phyloP scores from a whole-genome alignment of 192 early-diverging fungal genomes.

The Backusella tuberculispora region DNA sequence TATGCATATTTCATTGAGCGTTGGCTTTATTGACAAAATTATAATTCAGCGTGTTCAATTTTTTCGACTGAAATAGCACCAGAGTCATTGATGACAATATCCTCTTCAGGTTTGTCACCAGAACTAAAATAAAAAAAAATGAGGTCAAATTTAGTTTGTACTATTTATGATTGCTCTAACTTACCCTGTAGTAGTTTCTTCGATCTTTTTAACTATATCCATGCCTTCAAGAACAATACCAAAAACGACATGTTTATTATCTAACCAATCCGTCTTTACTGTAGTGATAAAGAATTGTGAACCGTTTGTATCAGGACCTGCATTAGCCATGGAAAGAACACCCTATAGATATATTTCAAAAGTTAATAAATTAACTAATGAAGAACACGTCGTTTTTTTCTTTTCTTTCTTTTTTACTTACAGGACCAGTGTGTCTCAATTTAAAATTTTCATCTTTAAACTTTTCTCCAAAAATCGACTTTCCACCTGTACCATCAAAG shows the following conservation, averaged over 20 bases:
- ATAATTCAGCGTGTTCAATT: too few species aligned
- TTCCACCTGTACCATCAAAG: slow-evolving; percentile 76
- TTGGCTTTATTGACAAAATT: too few species aligned
- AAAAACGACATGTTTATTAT: slow-evolving; percentile 93
- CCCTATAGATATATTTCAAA: slow-evolving; percentile 63
- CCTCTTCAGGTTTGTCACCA: slow-evolving; percentile 45
- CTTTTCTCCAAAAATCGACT: slow-evolving; percentile 68
- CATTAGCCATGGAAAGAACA: slow-evolving; percentile 78
- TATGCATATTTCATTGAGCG: too few species aligned
- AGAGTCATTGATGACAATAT: slow-evolving; percentile 62
- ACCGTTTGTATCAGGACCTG: slow-evolving; percentile 80
- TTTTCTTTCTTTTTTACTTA: slow-evolving; percentile 79
- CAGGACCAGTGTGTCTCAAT: slow-evolving; percentile 64
- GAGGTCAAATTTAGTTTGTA: too few species aligned
- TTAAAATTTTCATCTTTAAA: slow-evolving; percentile 87
- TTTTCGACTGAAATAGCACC: slow-evolving; percentile 40
- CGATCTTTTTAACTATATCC: slow-evolving; percentile 76
- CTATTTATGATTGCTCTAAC: neutral
- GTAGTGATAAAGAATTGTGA: slow-evolving; percentile 96
- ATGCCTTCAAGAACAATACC: slow-evolving; percentile 81
- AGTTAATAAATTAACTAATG: slow-evolving; percentile 83
- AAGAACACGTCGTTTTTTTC: slow-evolving; percentile 59
- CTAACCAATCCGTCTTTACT: slow-evolving; percentile 81
- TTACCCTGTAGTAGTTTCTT: slow-evolving; percentile 62
- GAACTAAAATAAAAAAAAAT: slow-evolving; percentile 49